phyloP scores from a whole-genome alignment of 306 rosid species.

The Boehmeria nivea region DNA sequence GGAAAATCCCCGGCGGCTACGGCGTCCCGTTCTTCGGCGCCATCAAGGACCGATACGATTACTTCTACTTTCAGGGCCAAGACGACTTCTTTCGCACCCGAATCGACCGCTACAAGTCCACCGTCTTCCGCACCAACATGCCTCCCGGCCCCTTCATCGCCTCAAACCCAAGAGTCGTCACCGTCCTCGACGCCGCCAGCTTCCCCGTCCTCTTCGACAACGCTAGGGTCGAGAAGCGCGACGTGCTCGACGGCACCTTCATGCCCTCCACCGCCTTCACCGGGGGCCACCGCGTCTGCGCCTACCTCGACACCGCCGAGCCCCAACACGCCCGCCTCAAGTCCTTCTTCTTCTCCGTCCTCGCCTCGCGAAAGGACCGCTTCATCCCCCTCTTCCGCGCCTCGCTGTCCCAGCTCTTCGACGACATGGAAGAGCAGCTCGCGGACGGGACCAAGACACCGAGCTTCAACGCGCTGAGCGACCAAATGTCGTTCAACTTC shows the following conservation, averaged over 20 bases:
- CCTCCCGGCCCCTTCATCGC: constrained; percentile 68
- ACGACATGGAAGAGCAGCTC: constrained; percentile 28
- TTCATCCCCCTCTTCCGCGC: constrained; percentile 45
- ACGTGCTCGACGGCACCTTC: constrained; percentile 70
- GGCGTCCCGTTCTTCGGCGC: constrained; percentile 56
- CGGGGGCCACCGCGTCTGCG: constrained; percentile 59
- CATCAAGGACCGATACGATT: constrained; percentile 49
- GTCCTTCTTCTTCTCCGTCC: constrained; percentile 24
- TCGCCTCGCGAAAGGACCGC: constrained; percentile 18
- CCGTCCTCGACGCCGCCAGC: constrained; percentile 47
- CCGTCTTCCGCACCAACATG: constrained; percentile 62
- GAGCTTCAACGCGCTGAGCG: constrained; percentile 26
- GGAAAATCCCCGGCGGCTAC: constrained; percentile 51
- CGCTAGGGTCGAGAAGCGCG: constrained; percentile 39
- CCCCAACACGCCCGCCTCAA: constrained; percentile 43
- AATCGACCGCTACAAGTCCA: constrained; percentile 37
- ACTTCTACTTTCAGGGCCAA: constrained; percentile 56
- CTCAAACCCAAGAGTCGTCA: constrained; percentile 37
- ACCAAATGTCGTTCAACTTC: constrained; percentile 34
- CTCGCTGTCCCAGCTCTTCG: constrained; percentile 24
- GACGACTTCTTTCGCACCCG: constrained; percentile 45
- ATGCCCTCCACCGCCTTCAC: constrained; percentile 63
- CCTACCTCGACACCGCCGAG: constrained; percentile 55
- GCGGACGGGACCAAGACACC: constrained; percentile 3
- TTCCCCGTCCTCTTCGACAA: constrained; percentile 59